Evolutionary conservation across 345 rosid genomes (phyloP).

Genomic region (Eucalyptus victrix): DNA sequence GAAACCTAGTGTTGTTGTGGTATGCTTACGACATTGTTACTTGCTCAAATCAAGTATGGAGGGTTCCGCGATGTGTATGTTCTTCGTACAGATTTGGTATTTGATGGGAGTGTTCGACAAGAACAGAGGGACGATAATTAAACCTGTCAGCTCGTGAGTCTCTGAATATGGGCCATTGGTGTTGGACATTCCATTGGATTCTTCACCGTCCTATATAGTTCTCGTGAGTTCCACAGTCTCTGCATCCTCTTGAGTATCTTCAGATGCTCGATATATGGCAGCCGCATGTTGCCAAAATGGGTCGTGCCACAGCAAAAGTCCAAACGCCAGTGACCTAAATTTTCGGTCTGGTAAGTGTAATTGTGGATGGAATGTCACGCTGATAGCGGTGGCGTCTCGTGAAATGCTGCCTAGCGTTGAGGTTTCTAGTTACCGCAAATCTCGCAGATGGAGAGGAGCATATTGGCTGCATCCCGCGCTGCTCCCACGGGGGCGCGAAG

Average conservation of each 20-base stretch:
- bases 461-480: not conserved
- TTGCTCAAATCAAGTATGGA: not conserved
- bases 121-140: not conserved
- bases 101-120: not conserved
- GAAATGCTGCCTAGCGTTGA: not conserved
- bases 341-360: not conserved
- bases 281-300: not conserved
- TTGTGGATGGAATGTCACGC: not conserved
- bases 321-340: not conserved
- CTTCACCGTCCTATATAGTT: not conserved
- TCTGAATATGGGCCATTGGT: not conserved
- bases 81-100: not conserved
- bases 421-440: not conserved
- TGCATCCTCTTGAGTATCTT: not conserved
- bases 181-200: not conserved
- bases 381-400: not conserved
- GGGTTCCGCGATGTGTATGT: not conserved
- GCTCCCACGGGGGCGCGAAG: not conserved
- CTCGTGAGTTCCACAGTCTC: not conserved
- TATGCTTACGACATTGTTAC: not conserved
- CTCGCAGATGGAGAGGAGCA: not conserved
- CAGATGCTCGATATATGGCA: not conserved
- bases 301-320: not conserved
- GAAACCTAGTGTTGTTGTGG: not conserved
- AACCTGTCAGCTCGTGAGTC: not conserved